Evolutionary conservation across 805 yeast genomes (phyloP), one percentile per base, ranked within the genome.

Genomic region (Millerozyma miso): DNA sequence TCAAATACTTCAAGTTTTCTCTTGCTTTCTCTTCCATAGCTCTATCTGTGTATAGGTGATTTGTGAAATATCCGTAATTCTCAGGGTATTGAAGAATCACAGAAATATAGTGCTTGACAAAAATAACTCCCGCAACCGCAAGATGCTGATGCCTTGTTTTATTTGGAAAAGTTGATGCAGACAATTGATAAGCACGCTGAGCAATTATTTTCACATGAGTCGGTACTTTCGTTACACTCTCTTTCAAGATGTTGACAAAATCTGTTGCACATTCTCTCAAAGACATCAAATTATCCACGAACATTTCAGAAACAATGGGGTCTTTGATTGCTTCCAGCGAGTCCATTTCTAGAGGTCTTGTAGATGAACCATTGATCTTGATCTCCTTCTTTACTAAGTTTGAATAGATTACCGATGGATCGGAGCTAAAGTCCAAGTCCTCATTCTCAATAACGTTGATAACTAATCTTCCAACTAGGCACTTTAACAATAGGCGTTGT

Each of bases 251-350:
- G 15, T 76, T 76, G 51, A 88, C 69, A 7, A 86, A 65, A 42
- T 79, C 79, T 19, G 84, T 77, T 0, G 88, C 69, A 35, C 75
- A 71, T 48, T 86, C 95, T 59, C 98, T 77, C 40, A 93, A 63
- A 17, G 68, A 67, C 61, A 86, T 86, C 54, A 93, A 67, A 52
- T 93, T 90, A 31, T 71, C 62, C 29, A 93, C 82, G 59, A 88
- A 93, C 35, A 73, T 71, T 0, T 65, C 62, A 29, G 93, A 76
- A 0, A 91, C 88, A n/a, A 76, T 81, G 1, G 81, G 76, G 50
- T 87, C 90, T 49, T 83, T 84, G 47, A 91, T 87, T 1, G 98
- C 96, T 32, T 67, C 71, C 41, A 79, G 83, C 0, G 85, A 81
- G 3, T 80, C 57, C 3, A 74, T 56, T 16, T 69, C 60, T 2